Conservation (phyloP, 371 early-diverging fungal species). For the Globomyces sp. region DNA sequence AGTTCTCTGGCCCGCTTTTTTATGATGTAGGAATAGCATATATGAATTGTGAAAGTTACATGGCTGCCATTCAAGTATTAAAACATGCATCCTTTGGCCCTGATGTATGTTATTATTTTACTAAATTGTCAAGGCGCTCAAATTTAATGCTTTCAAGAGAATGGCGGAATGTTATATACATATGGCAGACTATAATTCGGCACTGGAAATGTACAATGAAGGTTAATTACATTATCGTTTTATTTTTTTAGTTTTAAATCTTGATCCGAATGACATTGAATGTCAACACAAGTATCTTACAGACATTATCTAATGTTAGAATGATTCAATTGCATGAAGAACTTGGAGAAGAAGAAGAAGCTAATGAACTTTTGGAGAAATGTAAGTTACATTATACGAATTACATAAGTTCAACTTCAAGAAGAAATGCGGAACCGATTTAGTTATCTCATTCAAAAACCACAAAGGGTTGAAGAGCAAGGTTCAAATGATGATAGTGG, state of each 20-base stretch:
- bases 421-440: too few relatives aligned
- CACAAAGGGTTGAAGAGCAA: too few relatives aligned
- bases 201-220: constrained; percentile 58
- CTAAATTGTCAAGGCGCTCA: constrained; percentile 23
- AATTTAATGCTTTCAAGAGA: constrained; percentile 40
- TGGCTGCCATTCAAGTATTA: too few relatives aligned
- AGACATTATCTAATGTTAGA: too few relatives aligned
- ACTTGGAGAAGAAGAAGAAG: constrained; percentile 71
- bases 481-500: too few relatives aligned
- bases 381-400: constrained; percentile 21
- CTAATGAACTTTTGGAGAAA: constrained; percentile 53
- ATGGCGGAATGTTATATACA: constrained; percentile 72
- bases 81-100: too few relatives aligned
- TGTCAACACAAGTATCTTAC: too few relatives aligned
- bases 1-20: too few relatives aligned
- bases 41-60: too few relatives aligned
- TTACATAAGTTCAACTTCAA: too few relatives aligned
- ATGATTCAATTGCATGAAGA: constrained; percentile 82
- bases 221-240: constrained; percentile 15
- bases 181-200: constrained; percentile 62
- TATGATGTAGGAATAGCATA: too few relatives aligned
- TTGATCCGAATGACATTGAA: background rate
- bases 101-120: constrained; percentile 16
- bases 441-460: too few relatives aligned
- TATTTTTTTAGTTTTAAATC: constrained; percentile 26